Percentiles rank a stretch among this genome's conserved stretches.
Evolutionary conservation across 352 stramenopile species (phyloP).

Genomic region (Phytophthora boehmeriae): DNA sequence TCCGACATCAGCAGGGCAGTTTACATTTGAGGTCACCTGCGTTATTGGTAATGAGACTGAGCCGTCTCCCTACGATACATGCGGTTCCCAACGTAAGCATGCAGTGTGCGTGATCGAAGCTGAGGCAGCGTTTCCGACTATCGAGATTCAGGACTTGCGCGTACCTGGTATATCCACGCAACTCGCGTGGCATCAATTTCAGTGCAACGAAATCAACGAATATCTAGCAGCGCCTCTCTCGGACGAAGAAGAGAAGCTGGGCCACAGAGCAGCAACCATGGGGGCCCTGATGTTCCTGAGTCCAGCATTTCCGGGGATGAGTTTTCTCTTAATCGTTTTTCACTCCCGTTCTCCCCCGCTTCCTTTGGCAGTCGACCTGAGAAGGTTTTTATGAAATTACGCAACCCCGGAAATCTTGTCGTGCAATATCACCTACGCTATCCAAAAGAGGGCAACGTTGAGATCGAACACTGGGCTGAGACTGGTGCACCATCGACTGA

Average conservation of each 20-base stretch:
- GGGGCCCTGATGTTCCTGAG: constrained; percentile 7
- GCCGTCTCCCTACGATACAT: constrained; percentile 30
- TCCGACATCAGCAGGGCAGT: constrained; percentile 60
- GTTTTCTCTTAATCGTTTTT: constrained; percentile 47
- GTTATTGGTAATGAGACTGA: constrained; percentile 32
- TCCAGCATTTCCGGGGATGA: constrained; percentile 20
- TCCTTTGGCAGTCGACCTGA: constrained; percentile 56
- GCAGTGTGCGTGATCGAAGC: constrained; percentile 58
- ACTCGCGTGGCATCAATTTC: constrained; percentile 75
- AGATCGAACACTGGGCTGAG: constrained; percentile 94
- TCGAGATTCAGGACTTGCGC: constrained; percentile 87
- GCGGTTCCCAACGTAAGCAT: constrained; percentile 32
- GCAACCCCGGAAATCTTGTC: constrained; percentile 87
- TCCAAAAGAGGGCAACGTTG: constrained; percentile 91
- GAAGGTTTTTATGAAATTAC: constrained; percentile 77
- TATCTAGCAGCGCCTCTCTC: constrained; percentile 64
- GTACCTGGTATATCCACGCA: constrained; percentile 56
- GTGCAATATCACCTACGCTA: constrained; percentile 87
- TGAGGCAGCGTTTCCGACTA: constrained; percentile 86
- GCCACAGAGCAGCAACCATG: constrained; percentile 37
- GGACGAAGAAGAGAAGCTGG: constrained; percentile 22
- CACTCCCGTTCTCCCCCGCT: constrained; percentile 82
- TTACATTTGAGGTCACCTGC: constrained; percentile 79
- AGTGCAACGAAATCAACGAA: constrained; percentile 74
- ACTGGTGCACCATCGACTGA: constrained; percentile 84